Base-by-base conservation (phyloP, 495 filamentous ascomycete species). In the Penicillium paradoxum region DNA sequence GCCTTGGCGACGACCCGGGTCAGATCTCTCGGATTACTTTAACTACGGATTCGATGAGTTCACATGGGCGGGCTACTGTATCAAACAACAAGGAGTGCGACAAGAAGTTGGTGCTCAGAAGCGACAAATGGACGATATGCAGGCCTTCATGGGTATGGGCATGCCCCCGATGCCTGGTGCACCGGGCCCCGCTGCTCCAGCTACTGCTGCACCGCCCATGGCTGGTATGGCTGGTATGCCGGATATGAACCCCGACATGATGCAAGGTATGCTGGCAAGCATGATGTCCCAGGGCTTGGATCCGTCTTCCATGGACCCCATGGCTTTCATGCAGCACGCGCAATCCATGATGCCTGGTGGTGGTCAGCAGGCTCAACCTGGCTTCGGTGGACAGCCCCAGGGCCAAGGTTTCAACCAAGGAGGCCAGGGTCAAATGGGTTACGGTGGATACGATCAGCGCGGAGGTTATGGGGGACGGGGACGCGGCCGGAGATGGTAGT, bases 41-140 rank as follows among this genome's bases (percentile, higher is more conserved):
- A 98, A 98, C 73, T 98, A 97, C 74, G 95, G 95, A 32, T 98
- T 98, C 56, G 93, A 98, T 73, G 93, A 98, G 69, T 98, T 97
- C 67, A 97, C 95, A 14, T 98, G 93, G 93, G 88, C 91, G 24
- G 82, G 89, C 53, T 98, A 97, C 70, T 91, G 91, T 25, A 70
- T 90, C 54, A 95, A 95, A 61, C 95, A 97, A 64, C 83, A 89
- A 49, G 76, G 79, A 4, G 72, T 96, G 51, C 79, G 87, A 15
- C 83, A 82, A 49, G 87, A 90, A 53, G 82, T 89, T 7, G 72
- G 76, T 38, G 83, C 83, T 51, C 86, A 89, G 55, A 92, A 90
- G 71, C 88, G 88, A 65, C 87, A 95, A 70, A 81, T 91, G 72
- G 87, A 91, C 58, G 85, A 93, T 40, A 89, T 96, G 83, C 87